Base-by-base conservation (phyloP, 2,329 filamentous ascomycete species). In the Epichloe scottii region DNA sequence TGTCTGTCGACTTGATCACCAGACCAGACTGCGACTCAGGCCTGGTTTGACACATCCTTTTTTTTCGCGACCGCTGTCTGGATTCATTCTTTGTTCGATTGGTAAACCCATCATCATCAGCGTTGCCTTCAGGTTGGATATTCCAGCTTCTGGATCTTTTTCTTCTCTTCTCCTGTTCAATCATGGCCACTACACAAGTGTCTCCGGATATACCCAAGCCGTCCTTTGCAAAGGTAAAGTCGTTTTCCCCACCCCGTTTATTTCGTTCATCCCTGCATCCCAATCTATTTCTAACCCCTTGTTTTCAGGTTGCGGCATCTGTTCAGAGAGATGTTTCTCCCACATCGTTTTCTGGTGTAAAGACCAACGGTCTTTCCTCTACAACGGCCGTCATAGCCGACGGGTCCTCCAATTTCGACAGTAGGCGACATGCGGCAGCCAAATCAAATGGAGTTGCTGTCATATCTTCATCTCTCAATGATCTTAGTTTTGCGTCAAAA, bases 171-270 rank as follows among this genome's bases (percentile, higher is more conserved):
- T 37, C 21, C 39, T 26, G 30, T 19, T 41, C 14, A 44, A 60
- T 56, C 56, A 78, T 78, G 75, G 70, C 74, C 55, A 68, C 73
- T 45, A 64, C 71, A 51, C 69, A 71, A 60, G 66, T 73, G 58
- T 66, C 71, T 58, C 61, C 72, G 55, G 74, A 76, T 57, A 57
- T 70, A 51, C 69, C 70, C 49, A 81, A 79, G 67, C 77, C 83
- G 59, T 87, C 85, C 42, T 89, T 89, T 73, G 85, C 85, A 68
- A 89, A 87, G 77, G 85, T 87, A 71, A 53, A 73, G 11, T 42
- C 14, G 35, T 6, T 15, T 12, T 19, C 23, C 30, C 10, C 34
- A 6, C 8, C 15, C n/a, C 26, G 11, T 35, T 11, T 7, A 33
- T 40, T n/a, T 30, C 21, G 8, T 8, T 11, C 21, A 44, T 51